Conservation (phyloP, 139 green algal genomes). For the Chlorella ohadii region DNA sequence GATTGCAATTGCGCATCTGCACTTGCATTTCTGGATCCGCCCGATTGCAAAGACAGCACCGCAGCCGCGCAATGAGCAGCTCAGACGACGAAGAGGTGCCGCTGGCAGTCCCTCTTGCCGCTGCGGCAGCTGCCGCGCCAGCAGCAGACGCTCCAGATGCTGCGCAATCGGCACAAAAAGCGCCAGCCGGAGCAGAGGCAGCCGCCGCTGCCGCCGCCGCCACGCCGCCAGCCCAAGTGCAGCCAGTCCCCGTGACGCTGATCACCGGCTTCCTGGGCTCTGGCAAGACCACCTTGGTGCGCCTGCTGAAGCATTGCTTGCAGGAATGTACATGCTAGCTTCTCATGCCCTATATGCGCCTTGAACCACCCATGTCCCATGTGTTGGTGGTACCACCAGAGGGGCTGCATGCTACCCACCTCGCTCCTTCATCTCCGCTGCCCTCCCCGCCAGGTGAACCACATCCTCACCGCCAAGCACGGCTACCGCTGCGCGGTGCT, state of each 20-base stretch:
- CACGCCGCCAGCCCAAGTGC: not conserved
- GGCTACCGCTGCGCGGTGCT: conserved; percentile 86
- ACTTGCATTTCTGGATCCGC: no score
- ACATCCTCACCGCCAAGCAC: conserved; percentile 88
- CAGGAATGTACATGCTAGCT: no score
- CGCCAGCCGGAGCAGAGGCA: not conserved
- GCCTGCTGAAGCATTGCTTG: no score
- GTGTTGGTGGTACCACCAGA: no score
- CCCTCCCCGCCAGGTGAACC: conserved; percentile 65
- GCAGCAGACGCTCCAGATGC: not conserved
- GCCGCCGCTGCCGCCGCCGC: not conserved
- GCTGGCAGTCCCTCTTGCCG: not conserved
- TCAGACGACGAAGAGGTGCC: conserved; percentile 20
- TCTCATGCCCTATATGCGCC: no score
- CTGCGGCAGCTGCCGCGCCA: not conserved
- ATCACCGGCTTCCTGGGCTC: conserved; percentile 63
- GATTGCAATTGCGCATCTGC: no score
- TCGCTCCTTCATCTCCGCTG: no score
- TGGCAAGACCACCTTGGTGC: conserved; percentile 91
- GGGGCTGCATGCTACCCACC: no score
- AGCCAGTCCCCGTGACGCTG: conserved; percentile 69
- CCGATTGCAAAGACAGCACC: no score
- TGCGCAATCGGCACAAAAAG: not conserved
- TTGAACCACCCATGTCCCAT: no score
- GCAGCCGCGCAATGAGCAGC: not conserved